Evolutionary conservation across 495 filamentous ascomycete species (phyloP).

Genomic region (Apiosordaria backusii): DNA sequence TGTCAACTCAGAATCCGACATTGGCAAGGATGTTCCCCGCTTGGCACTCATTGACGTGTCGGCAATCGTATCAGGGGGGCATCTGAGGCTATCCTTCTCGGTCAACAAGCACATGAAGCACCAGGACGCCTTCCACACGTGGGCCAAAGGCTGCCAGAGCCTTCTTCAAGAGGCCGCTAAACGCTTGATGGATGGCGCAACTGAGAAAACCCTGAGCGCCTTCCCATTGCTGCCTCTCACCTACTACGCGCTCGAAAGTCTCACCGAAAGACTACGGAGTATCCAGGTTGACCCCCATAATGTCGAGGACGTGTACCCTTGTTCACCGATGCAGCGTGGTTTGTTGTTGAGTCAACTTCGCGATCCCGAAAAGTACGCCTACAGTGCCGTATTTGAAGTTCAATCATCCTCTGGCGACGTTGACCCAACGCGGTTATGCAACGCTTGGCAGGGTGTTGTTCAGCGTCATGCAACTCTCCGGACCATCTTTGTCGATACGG

Average conservation of each 20-base stretch:
- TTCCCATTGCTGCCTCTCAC: conserved; percentile 54
- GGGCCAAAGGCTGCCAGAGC: conserved; percentile 47
- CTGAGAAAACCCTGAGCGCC: conserved; percentile 48
- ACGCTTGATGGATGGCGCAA: conserved; percentile 36
- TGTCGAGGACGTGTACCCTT: conserved; percentile 44
- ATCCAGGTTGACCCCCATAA: conserved; percentile 33
- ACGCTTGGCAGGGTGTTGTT: conserved; percentile 25
- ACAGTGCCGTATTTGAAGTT: conserved; percentile 51
- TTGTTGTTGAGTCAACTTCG: conserved; percentile 48
- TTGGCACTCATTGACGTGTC: conserved; percentile 48
- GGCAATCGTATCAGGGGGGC: conserved; percentile 42
- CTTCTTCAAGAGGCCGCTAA: conserved; percentile 40
- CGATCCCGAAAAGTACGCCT: conserved; percentile 51
- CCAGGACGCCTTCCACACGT: conserved; percentile 44
- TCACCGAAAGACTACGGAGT: conserved; percentile 38
- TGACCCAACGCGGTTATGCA: conserved; percentile 5
- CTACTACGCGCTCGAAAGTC: conserved; percentile 45
- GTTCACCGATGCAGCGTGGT: conserved; percentile 41
- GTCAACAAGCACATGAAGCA: conserved; percentile 57
- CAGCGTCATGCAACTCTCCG: conserved; percentile 38
- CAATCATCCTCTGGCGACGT: conserved; percentile 10
- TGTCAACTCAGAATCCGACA: conserved; percentile 41
- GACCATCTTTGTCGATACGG: conserved; percentile 36
- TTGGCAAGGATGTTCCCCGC: conserved; percentile 46
- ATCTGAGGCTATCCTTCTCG: conserved; percentile 52